Evolutionary conservation across 2,329 filamentous ascomycete genomes (phyloP), one percentile per base, ranked within the genome.

Genomic region (Penicillium sp.): DNA sequence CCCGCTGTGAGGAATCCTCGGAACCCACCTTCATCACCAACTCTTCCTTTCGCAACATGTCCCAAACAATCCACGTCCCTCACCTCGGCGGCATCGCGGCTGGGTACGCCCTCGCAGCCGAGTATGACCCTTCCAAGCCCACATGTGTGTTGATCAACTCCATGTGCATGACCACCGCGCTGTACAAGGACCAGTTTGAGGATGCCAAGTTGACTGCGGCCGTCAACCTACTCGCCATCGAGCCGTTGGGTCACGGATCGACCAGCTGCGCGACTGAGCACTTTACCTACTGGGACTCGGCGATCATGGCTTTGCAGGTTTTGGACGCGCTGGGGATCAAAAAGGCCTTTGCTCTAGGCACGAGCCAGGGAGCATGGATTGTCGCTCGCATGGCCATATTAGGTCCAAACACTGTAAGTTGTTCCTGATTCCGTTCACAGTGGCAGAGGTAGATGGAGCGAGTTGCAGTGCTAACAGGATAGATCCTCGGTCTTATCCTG

Each of bases 211-310:
- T 83, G 9, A 76, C 72, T 0, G 70, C 72, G 5, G 67, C 69
- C 2, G 76, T 82, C 71, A 85, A 85, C 62, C 72, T 86, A 7
- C 64, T 86, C n/a, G 81, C 83, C 15, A 83, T 86, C 61, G 84
- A 86, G 69, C 76, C 81, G 5, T 76, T 85, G 11, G 84, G 84
- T 23, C 83, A 86, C 68, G 83, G 84, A 4, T 70, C 80, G 60
- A 85, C 83, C 5, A 73, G 78, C 9, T 78, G 78, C 6, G 71
- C 74, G 23, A 65, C 69, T 3, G 78, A 82, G 61, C 76, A 83
- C 51, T 86, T 78, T 67, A 86, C 83, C 6, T 86, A 86, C 68
- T 86, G 84, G 84, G 83, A 85, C 66, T 79, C 82, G 0, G 82
- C 82, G 1, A 76, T 79, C 58, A 84, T 88, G 82, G 81, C 81